phyloP scores from a whole-genome alignment of 441 rosid species.

The Sinapis alba region DNA sequence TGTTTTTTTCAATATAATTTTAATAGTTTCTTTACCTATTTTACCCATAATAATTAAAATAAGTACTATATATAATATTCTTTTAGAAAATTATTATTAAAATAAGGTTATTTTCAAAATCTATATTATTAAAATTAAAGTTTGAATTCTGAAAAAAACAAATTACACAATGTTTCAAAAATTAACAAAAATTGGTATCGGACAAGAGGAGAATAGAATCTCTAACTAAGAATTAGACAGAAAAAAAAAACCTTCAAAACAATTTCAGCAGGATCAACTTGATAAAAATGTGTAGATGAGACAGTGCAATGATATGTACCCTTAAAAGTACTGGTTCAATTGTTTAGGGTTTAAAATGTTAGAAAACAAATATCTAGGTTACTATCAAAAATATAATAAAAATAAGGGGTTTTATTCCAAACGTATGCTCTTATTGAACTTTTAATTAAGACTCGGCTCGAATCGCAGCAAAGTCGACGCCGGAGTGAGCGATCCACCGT shows the following conservation, averaged over 20 bases:
- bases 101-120: too few relatives aligned
- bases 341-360: neutral
- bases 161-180: too few relatives aligned
- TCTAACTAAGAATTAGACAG: neutral
- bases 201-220: too few relatives aligned
- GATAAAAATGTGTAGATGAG: neutral
- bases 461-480: neutral
- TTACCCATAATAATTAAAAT: too few relatives aligned
- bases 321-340: neutral
- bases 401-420: neutral
- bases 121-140: too few relatives aligned
- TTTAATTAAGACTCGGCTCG: neutral
- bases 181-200: too few relatives aligned
- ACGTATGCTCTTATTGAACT: neutral
- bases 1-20: too few relatives aligned
- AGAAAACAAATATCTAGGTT: neutral
- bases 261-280: neutral
- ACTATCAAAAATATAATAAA: neutral
- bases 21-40: too few relatives aligned
- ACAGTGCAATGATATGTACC: neutral
- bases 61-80: too few relatives aligned
- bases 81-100: too few relatives aligned
- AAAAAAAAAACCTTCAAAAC: neutral
- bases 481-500: neutral
- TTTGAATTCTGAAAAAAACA: too few relatives aligned